Base-by-base conservation (phyloP, 2,329 filamentous ascomycete species). In the Ophiostoma australiae region DNA sequence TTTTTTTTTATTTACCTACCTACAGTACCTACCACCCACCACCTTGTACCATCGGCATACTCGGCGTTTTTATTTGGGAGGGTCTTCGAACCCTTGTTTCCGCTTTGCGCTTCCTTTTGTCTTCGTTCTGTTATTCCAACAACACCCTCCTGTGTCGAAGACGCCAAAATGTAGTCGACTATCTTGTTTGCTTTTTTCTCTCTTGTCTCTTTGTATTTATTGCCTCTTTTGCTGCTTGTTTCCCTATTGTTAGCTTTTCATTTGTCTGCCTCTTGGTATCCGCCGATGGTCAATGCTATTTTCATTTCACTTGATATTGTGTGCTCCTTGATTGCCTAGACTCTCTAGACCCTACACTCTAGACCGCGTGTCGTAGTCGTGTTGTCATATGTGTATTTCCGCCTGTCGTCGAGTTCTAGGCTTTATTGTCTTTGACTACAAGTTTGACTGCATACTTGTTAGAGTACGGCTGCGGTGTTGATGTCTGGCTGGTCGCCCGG, bases 21-120 rank as follows among this genome's bases (percentile, higher is more conserved):
- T 37, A n/a, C 27, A n/a, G n/a, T n/a, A 15, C 17, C 65, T 31
- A 31, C 27, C 27, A 23, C 11, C 27, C 37, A 15, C n/a, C 65
- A 39, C 63, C 67, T 74, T 77, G 76, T 75, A 55, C 77, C 76
- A 78, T 78, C 75, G 76, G 78, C 79, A 80, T 80, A 76, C 75
- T 76, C 75, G 79, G 79, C 78, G 79, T 80, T 80, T 78, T 67
- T 31, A 31, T 31, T 31, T 31, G 63, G 66, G 66, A 44, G 39
- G 39, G 75, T 74, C 76, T 74, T 71, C 69, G 48, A 69, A 69
- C 48, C 39, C 39, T 65, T 39, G 52, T 66, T 66, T 72, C 67
- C 70, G 70, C 71, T 58, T 71, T 48, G 13, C 20, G 6, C 44
- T 27, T 58, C 23, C 58, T 55, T 73, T 70, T 70, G 63, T 70